Evolutionary conservation across 2,329 filamentous ascomycete species (phyloP).

Genomic region (Ceratocystis smalleyi): DNA sequence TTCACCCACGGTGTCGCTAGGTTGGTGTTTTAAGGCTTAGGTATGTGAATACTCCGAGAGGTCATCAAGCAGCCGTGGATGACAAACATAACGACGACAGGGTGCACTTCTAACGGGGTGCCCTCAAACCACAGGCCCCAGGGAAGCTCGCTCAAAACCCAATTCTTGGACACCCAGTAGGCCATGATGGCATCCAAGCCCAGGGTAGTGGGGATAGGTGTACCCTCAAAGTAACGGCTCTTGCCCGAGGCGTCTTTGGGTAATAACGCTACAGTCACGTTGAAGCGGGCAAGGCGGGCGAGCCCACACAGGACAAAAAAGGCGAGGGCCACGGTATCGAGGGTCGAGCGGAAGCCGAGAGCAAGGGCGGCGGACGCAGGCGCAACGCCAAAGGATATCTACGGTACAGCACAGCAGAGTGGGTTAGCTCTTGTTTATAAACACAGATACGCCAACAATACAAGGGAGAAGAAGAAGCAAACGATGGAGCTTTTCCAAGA

Average conservation of each 20-base stretch:
- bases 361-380: conserved; percentile 79
- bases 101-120: conserved; percentile 66
- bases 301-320: conserved; percentile 93
- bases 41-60: conserved; percentile 85
- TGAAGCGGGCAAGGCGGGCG: conserved; percentile 88
- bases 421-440: neutral
- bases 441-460: neutral
- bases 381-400: conserved; percentile 92
- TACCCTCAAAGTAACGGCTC: conserved; percentile 90
- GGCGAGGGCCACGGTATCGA: conserved; percentile 65
- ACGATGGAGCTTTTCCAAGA: neutral
- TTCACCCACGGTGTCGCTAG: too few species aligned
- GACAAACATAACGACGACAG: conserved; percentile 63
- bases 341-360: conserved; percentile 66
- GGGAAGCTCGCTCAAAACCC: conserved; percentile 66
- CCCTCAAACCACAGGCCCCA: conserved; percentile 54
- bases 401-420: neutral
- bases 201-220: conserved; percentile 83
- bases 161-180: conserved; percentile 70
- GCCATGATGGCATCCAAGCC: conserved; percentile 71
- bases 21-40: conserved; percentile 49
- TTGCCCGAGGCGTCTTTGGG: conserved; percentile 89
- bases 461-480: neutral
- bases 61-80: conserved; percentile 90
- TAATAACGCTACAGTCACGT: conserved; percentile 77